A percentile compares a stretch with the other conserved stretches of the same genome.
These are phyloP conservation scores for Phaeolepiota aurea DNA, from an alignment of 768 basidiomycete species.

Conservation along the genomic window DNA sequence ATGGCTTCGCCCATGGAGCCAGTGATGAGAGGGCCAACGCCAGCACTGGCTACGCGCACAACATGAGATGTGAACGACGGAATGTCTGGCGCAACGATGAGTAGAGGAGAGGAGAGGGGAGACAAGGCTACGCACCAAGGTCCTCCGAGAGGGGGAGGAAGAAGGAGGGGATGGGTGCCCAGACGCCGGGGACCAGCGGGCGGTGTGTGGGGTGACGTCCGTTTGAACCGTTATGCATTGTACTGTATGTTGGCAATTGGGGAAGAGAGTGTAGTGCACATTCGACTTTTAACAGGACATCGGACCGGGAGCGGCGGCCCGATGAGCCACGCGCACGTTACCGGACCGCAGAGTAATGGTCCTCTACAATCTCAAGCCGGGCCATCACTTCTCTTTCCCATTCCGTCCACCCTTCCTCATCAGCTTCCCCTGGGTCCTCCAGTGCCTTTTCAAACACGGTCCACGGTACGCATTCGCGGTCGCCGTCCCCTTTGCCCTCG, in stretches of 20 bases:
- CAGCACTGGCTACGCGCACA: constrained; percentile 51
- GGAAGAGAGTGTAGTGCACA: constrained; percentile 10
- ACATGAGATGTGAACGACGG: constrained; percentile 63
- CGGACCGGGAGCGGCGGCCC: constrained; percentile 16
- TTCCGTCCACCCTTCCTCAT: constrained; percentile 57
- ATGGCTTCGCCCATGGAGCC: constrained; percentile 86
- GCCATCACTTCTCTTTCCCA: constrained; percentile 84
- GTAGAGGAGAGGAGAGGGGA: neutral
- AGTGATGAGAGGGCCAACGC: constrained; percentile 63
- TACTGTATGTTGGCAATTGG: constrained; percentile 4
- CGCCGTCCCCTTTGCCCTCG: constrained; percentile 37
- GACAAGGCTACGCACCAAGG: constrained; percentile 48
- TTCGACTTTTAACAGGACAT: constrained; percentile 5
- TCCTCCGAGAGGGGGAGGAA: constrained; percentile 72
- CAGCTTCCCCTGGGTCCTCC: constrained; percentile 41
- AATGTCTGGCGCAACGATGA: constrained; percentile 36
- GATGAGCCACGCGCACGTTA: constrained; percentile 10
- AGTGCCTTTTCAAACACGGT: constrained; percentile 60
- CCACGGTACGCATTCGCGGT: constrained; percentile 65
- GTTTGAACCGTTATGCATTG: constrained; percentile 15
- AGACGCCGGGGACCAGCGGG: constrained; percentile 67
- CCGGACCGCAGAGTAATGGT: constrained; percentile 14
- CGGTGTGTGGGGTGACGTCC: constrained; percentile 28
- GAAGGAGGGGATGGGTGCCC: constrained; percentile 82
- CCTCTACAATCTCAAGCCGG: constrained; percentile 50